Evolutionary conservation across 768 basidiomycete species (phyloP).

Genomic region (Fibroporia radiculosa): DNA sequence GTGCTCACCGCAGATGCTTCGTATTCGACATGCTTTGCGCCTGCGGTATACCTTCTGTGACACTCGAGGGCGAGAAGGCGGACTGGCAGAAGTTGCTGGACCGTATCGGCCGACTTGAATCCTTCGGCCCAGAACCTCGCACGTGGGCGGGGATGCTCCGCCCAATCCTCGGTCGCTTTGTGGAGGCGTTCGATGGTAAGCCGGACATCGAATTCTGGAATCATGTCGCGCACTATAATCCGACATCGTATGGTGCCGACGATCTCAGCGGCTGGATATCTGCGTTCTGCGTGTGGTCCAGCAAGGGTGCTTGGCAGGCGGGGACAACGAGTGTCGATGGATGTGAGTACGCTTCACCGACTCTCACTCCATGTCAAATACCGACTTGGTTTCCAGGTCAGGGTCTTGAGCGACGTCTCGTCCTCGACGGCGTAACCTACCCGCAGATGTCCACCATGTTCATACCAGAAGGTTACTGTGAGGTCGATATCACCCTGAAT

Average conservation of each 20-base stretch:
- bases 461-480: constrained; percentile 3
- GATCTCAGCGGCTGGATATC: constrained; percentile 11
- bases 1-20: constrained; percentile 16
- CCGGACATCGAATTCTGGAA: constrained; percentile 12
- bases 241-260: constrained; percentile 1
- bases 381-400: not conserved
- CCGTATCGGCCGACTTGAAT: constrained; percentile 15
- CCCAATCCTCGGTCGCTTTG: constrained; percentile 22
- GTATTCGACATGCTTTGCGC: constrained; percentile 4
- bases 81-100: constrained; percentile 19
- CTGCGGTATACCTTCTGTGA: constrained; percentile 22
- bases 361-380: not conserved
- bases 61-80: constrained; percentile 15
- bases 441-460: not conserved
- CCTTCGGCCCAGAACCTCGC: constrained; percentile 15
- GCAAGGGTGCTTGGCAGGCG: constrained; percentile 5
- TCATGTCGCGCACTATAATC: constrained; percentile 2
- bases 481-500: constrained; percentile 5
- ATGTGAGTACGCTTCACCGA: too few relatives aligned
- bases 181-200: constrained; percentile 19
- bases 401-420: not conserved
- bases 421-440: constrained; percentile 6
- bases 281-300: constrained; percentile 11
- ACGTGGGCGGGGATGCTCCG: constrained; percentile 22
- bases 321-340: too few relatives aligned